Evolutionary conservation across 148 eudicot genomes (phyloP).

Genomic region (Amaranthus cruentus): DNA sequence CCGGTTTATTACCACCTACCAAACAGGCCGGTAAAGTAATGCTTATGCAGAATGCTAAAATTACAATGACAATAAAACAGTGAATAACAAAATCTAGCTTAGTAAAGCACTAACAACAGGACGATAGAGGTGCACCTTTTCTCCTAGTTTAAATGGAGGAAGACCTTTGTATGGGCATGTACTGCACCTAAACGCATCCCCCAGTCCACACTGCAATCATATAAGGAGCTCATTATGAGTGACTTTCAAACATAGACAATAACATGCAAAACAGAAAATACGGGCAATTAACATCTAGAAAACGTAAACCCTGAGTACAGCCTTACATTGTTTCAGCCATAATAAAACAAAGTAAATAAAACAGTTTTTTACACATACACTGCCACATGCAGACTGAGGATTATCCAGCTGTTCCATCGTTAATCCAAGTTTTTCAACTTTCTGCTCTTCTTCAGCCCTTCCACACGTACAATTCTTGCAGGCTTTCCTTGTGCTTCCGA

Average conservation of each 20-base stretch:
- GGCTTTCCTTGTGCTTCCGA: conserved; percentile 81
- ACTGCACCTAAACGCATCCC: conserved; percentile 92
- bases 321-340: background rate
- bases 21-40: too few relatives aligned
- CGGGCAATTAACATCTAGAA: background rate
- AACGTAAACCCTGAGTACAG: background rate
- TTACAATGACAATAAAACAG: background rate
- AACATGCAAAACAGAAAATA: background rate
- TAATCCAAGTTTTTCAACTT: conserved; percentile 63
- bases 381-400: conserved; percentile 90
- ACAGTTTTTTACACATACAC: conserved; percentile 38
- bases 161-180: conserved; percentile 95
- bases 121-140: conserved; percentile 53
- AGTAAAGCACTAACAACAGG: background rate
- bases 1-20: too few relatives aligned
- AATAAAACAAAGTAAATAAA: background rate
- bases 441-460: conserved; percentile 86
- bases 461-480: conserved; percentile 96
- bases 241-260: background rate
- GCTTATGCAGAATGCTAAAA: too few relatives aligned
- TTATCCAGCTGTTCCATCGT: conserved; percentile 74
- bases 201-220: conserved; percentile 69
- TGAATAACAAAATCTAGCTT: background rate
- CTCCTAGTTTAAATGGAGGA: conserved; percentile 81
- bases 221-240: background rate